Conservation (phyloP, 1,284 basidiomycete genomes). For the Kwoniella shivajii region DNA sequence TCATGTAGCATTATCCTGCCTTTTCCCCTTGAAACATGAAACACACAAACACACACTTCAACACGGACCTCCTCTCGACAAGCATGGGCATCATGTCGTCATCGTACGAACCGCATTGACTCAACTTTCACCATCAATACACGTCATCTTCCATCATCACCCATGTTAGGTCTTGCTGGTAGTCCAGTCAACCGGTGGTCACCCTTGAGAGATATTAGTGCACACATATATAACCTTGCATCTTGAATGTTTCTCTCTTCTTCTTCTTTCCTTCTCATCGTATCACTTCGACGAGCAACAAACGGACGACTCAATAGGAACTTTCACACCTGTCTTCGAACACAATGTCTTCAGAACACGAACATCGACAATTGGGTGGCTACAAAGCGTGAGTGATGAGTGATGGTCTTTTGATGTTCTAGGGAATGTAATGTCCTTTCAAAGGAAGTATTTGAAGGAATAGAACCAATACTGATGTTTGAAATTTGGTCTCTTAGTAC, state of each 20-base stretch:
- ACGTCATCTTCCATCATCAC: slow-evolving; percentile 2
- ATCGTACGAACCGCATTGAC: not conserved
- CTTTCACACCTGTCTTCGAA: too few species aligned
- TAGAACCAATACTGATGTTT: too few species aligned
- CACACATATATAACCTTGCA: too few species aligned
- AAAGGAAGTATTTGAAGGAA: too few species aligned
- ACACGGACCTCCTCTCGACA: not conserved
- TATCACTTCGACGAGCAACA: not conserved
- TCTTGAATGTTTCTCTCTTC: not conserved
- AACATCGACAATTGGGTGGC: slow-evolving; percentile 20
- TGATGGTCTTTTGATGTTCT: not conserved
- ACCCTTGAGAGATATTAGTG: too few species aligned
- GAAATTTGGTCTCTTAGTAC: too few species aligned
- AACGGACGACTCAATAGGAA: not conserved
- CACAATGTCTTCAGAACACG: slow-evolving; percentile 14
- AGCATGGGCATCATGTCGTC: slow-evolving; percentile 14
- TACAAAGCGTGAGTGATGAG: slow-evolving; percentile 19
- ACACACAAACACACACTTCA: not conserved
- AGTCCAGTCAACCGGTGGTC: not conserved
- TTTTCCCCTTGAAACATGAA: too few species aligned
- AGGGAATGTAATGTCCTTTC: too few species aligned
- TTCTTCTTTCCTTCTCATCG: not conserved
- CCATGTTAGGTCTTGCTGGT: not conserved
- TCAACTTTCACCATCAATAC: slow-evolving; percentile 1
- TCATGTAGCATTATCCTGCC: not conserved